A percentile compares a stretch with the other conserved stretches of the same genome.
Conservation (phyloP, 2,329 filamentous ascomycete genomes). For the Pyrenophora teres region DNA sequence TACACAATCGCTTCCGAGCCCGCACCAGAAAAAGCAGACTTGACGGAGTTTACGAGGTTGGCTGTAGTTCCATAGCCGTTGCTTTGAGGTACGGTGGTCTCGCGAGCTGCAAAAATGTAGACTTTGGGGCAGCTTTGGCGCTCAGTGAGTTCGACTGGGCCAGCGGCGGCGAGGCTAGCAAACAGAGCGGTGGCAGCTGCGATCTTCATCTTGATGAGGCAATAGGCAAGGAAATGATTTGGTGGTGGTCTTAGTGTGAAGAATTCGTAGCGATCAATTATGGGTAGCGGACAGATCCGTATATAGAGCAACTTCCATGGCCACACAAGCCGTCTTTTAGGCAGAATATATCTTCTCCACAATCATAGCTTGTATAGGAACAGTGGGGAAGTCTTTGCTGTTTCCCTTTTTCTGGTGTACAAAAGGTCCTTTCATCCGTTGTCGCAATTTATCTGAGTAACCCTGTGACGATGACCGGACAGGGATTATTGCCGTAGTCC, state of each 20-base stretch:
- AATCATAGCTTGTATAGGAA: slow-evolving; percentile 22
- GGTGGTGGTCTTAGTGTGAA: slow-evolving; percentile 15
- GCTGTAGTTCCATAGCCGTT: slow-evolving; percentile 49
- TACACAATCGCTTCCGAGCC: slow-evolving; percentile 51
- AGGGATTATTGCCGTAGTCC: slow-evolving; percentile 31
- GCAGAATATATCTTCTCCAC: slow-evolving; percentile 33
- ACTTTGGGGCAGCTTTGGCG: slow-evolving; percentile 50
- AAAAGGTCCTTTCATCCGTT: slow-evolving; percentile 43
- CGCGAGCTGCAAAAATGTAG: slow-evolving; percentile 53
- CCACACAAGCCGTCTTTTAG: slow-evolving; percentile 29
- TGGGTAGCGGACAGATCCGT: slow-evolving; percentile 14
- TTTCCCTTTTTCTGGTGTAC: slow-evolving; percentile 17
- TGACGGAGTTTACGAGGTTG: slow-evolving; percentile 49
- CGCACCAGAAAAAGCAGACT: slow-evolving; percentile 47
- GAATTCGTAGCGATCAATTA: slow-evolving; percentile 13
- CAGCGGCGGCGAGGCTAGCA: slow-evolving; percentile 40
- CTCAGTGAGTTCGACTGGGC: slow-evolving; percentile 44
- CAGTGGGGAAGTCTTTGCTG: slow-evolving; percentile 31
- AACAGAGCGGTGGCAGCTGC: slow-evolving; percentile 37
- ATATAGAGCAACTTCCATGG: slow-evolving; percentile 23
- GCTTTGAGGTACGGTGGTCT: slow-evolving; percentile 48
- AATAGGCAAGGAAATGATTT: background rate
- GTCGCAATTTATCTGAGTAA: slow-evolving; percentile 34
- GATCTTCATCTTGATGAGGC: slow-evolving; percentile 35
- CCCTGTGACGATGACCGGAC: slow-evolving; percentile 30